Conservation (phyloP, 2,329 filamentous ascomycete species). For the Penicillium sp. region DNA sequence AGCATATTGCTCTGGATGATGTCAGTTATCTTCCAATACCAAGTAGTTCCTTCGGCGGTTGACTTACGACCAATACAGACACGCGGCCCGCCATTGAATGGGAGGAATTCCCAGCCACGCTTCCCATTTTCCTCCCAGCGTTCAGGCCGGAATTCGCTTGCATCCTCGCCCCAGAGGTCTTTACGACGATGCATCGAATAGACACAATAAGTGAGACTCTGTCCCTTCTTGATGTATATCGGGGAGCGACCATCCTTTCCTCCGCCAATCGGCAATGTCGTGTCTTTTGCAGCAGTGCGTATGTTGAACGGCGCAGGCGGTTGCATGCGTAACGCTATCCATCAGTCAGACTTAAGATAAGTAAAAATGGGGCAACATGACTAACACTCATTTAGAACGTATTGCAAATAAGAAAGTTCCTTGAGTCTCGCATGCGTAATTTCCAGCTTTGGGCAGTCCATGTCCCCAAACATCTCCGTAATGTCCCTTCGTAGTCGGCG, state of each 20-base stretch:
- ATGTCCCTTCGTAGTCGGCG: constrained; percentile 38
- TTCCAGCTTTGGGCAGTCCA: constrained; percentile 33
- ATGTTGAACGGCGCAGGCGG: constrained; percentile 51
- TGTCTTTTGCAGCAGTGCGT: constrained; percentile 44
- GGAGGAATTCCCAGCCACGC: constrained; percentile 41
- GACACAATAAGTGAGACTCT: constrained; percentile 66
- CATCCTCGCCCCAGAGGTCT: constrained; percentile 49
- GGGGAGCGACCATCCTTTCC: constrained; percentile 62
- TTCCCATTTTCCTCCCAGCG: constrained; percentile 48
- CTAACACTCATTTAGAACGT: constrained; percentile 42
- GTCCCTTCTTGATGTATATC: constrained; percentile 66
- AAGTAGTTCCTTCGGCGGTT: not conserved
- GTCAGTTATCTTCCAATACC: not conserved
- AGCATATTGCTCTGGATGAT: constrained; percentile 44
- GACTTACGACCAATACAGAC: constrained; percentile 45
- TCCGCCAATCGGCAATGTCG: constrained; percentile 54
- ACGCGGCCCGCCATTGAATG: constrained; percentile 42
- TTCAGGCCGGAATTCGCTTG: constrained; percentile 51
- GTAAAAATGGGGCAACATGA: not conserved
- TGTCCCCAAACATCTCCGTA: constrained; percentile 46
- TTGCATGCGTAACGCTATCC: constrained; percentile 44
- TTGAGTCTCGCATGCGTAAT: constrained; percentile 50
- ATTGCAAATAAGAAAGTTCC: constrained; percentile 42
- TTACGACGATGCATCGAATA: constrained; percentile 72
- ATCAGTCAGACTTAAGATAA: not conserved